These are phyloP conservation scores for Geotrichum carabidarum DNA, from an alignment of 1,139 yeast genomes.

Conservation along the genomic window DNA sequence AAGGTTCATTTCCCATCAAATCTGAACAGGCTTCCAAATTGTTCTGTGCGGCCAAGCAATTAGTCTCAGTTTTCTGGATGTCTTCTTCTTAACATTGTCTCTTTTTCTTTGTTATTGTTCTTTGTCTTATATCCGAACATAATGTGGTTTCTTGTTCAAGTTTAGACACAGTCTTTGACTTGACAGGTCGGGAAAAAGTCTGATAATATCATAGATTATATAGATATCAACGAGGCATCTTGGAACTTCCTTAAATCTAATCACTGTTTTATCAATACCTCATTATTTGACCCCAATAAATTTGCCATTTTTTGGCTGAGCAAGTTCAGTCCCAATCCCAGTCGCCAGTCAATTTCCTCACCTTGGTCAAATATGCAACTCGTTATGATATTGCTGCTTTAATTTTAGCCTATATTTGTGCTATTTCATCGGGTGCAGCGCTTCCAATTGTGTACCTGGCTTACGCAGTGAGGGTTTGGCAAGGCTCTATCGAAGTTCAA, in stretches of 20 bases:
- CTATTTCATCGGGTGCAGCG: conserved; percentile 40
- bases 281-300: conserved; percentile 31
- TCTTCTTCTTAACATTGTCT: too few species aligned
- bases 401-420: conserved; percentile 32
- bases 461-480: conserved; percentile 44
- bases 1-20: too few species aligned
- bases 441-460: conserved; percentile 37
- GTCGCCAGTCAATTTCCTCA: conserved; percentile 29
- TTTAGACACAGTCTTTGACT: too few species aligned
- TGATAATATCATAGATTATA: conserved; percentile 10
- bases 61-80: too few species aligned
- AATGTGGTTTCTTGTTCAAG: too few species aligned
- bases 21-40: too few species aligned
- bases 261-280: conserved; percentile 17
- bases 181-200: not conserved
- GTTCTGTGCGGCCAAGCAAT: too few species aligned
- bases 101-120: too few species aligned
- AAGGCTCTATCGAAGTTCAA: conserved; percentile 41
- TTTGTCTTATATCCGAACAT: too few species aligned
- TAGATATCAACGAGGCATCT: conserved; percentile 6
- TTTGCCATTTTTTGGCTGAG: conserved; percentile 32
- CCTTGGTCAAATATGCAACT: conserved; percentile 39
- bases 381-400: conserved; percentile 31
- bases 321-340: conserved; percentile 31
- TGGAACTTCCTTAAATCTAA: conserved; percentile 7